phyloP scores from a whole-genome alignment of 768 basidiomycete genomes.

The Leccinellum rugosiceps region DNA sequence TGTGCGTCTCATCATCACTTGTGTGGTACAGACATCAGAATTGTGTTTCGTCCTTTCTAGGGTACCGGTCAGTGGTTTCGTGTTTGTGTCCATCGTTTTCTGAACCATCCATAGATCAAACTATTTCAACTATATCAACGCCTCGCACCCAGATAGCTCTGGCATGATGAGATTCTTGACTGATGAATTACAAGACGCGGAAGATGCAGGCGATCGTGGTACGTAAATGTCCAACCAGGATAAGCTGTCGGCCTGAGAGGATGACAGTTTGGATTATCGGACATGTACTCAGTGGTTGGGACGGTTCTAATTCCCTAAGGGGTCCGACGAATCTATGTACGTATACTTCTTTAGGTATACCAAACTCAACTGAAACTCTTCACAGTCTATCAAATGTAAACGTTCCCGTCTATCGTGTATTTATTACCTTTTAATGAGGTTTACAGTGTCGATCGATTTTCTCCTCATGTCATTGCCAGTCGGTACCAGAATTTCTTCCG shows the following conservation, averaged over 20 bases:
- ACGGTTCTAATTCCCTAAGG: slow-evolving; percentile 59
- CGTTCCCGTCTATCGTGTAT: neutral
- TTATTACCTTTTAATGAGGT: neutral
- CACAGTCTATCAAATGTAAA: slow-evolving; percentile 49
- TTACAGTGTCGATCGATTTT: slow-evolving; percentile 67
- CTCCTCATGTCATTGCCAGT: slow-evolving; percentile 77
- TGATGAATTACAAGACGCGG: slow-evolving; percentile 73
- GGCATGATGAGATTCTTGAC: slow-evolving; percentile 78
- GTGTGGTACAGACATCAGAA: neutral
- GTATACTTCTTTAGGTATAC: slow-evolving; percentile 21
- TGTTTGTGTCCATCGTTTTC: slow-evolving; percentile 3
- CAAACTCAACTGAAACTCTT: slow-evolving; percentile 1
- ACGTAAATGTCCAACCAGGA: slow-evolving; percentile 8
- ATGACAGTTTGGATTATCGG: slow-evolving; percentile 49
- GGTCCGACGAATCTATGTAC: slow-evolving; percentile 70
- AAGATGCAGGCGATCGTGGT: slow-evolving; percentile 74
- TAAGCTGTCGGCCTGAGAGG: slow-evolving; percentile 11
- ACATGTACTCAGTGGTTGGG: slow-evolving; percentile 64
- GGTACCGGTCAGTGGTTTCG: slow-evolving; percentile 28
- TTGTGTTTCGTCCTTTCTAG: slow-evolving; percentile 14
- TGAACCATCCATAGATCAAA: slow-evolving; percentile 46
- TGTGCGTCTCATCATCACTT: slow-evolving; percentile 43
- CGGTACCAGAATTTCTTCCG: slow-evolving; percentile 23
- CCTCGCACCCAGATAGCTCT: slow-evolving; percentile 63
- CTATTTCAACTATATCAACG: slow-evolving; percentile 75